phyloP scores from a whole-genome alignment of 1,139 yeast genomes.

The Yamadazyma siamensis region DNA sequence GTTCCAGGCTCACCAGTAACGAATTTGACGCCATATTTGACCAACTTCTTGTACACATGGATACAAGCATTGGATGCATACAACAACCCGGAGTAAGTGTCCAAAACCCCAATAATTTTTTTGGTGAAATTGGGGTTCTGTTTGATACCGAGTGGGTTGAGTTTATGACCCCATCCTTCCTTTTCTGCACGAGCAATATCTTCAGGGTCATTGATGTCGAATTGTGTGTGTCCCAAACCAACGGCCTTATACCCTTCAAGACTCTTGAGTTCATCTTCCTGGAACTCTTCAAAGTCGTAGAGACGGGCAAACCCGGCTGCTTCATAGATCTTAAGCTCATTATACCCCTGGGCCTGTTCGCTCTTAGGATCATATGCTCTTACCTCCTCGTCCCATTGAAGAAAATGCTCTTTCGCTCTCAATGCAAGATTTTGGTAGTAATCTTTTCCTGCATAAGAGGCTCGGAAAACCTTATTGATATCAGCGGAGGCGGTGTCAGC shows the following conservation, averaged over 20 bases:
- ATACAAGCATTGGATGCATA: conserved; percentile 32
- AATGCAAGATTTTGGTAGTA: conserved; percentile 35
- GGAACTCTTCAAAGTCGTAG: conserved; percentile 14
- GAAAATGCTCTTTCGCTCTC: conserved; percentile 28
- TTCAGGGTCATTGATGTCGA: conserved; percentile 20
- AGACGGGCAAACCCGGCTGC: conserved; percentile 3
- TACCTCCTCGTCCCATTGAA: conserved; percentile 23
- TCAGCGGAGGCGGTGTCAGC: conserved; percentile 40
- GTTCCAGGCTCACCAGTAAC: conserved; percentile 19
- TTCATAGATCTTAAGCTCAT: conserved; percentile 1
- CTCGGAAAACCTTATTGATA: conserved; percentile 36
- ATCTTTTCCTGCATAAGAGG: conserved; percentile 33
- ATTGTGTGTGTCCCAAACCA: conserved; percentile 25
- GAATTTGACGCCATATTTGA: conserved; percentile 26
- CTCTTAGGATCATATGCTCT: conserved; percentile 1
- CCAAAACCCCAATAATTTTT: conserved; percentile 20
- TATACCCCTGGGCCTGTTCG: conserved; percentile 2
- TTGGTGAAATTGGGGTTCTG: conserved; percentile 9
- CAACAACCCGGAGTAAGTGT: conserved; percentile 33
- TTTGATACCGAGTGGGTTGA: conserved; percentile 19
- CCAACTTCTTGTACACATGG: conserved; percentile 22
- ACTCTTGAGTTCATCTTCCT: conserved; percentile 20
- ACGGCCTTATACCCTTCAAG: conserved; percentile 20
- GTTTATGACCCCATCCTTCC: conserved; percentile 16
- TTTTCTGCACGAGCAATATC: conserved; percentile 24